Evolutionary conservation across 352 stramenopile species (phyloP).

Genomic region (Phytopythium oedochilum): DNA sequence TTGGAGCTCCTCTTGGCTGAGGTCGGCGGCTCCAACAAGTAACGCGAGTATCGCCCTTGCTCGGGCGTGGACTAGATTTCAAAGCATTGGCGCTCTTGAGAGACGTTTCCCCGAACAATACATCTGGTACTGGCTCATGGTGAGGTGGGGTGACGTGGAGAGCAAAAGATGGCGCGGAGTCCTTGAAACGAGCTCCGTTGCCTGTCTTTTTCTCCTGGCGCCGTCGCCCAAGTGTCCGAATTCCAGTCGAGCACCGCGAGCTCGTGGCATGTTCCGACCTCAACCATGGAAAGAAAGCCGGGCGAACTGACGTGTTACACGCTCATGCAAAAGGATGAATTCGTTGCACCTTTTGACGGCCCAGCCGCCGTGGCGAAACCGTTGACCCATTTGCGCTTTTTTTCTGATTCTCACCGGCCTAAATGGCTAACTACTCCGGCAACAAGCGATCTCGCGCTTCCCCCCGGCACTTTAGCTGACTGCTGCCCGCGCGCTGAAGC

Average conservation of each 20-base stretch:
- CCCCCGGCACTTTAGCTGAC: too few relatives aligned
- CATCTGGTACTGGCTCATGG: background rate
- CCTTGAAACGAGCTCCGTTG: too few relatives aligned
- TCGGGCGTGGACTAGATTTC: background rate
- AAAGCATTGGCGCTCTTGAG: background rate
- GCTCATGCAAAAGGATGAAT: background rate
- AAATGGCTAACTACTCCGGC: too few relatives aligned
- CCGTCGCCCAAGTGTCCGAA: background rate
- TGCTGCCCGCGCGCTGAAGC: too few relatives aligned
- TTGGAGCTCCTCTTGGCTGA: constrained; percentile 25
- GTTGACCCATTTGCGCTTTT: too few relatives aligned
- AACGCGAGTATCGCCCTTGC: too few relatives aligned
- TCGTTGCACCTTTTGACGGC: background rate
- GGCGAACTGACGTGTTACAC: background rate
- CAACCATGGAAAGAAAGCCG: background rate
- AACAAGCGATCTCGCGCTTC: too few relatives aligned
- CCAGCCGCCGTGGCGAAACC: background rate
- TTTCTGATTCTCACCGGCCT: too few relatives aligned
- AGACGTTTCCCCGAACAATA: background rate
- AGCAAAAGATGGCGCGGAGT: too few relatives aligned
- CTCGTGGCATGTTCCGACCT: background rate
- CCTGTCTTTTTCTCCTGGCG: background rate
- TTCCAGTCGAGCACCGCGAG: constrained; percentile 1
- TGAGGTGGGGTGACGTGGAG: background rate
- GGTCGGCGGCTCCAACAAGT: background rate